phyloP scores from a whole-genome alignment of 2,329 filamentous ascomycete genomes.

The Scleromitrula shiraiana region DNA sequence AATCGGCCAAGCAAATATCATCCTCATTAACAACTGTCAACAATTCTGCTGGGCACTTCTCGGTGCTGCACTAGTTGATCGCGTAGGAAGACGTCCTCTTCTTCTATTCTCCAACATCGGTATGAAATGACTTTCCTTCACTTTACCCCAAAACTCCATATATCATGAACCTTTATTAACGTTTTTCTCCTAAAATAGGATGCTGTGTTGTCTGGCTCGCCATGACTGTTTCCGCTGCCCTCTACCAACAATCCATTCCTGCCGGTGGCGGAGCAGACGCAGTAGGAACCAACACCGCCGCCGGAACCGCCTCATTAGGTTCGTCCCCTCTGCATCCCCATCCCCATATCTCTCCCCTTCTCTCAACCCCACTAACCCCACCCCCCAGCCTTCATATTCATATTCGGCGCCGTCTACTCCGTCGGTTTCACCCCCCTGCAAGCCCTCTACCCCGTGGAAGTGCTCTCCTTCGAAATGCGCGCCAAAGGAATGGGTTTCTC shows the following conservation, averaged over 20 bases:
- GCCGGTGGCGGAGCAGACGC: no score
- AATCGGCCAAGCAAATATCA: conserved; percentile 45
- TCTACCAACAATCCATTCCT: no score
- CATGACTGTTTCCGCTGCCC: conserved; percentile 38
- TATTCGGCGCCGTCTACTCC: conserved; percentile 46
- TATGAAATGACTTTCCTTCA: not conserved
- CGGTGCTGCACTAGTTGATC: conserved; percentile 49
- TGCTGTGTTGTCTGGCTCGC: conserved; percentile 43
- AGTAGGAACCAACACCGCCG: conserved; percentile 21
- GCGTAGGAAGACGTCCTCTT: conserved; percentile 49
- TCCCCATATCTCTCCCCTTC: no score
- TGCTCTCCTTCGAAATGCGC: conserved; percentile 44
- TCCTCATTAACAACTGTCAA: conserved; percentile 46
- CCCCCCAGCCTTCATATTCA: conserved; percentile 48
- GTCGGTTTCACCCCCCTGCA: conserved; percentile 39
- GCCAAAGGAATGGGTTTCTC: conserved; percentile 47
- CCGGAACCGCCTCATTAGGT: no score
- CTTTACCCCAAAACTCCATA: not conserved
- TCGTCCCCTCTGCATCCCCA: no score
- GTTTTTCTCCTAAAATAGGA: no score
- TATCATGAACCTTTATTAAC: no score
- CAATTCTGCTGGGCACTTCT: conserved; percentile 46
- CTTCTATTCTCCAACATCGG: conserved; percentile 42
- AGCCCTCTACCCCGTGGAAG: conserved; percentile 45
- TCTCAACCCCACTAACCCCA: no score